Conservation (phyloP, 768 basidiomycete species). For the Suillus variegatus region DNA sequence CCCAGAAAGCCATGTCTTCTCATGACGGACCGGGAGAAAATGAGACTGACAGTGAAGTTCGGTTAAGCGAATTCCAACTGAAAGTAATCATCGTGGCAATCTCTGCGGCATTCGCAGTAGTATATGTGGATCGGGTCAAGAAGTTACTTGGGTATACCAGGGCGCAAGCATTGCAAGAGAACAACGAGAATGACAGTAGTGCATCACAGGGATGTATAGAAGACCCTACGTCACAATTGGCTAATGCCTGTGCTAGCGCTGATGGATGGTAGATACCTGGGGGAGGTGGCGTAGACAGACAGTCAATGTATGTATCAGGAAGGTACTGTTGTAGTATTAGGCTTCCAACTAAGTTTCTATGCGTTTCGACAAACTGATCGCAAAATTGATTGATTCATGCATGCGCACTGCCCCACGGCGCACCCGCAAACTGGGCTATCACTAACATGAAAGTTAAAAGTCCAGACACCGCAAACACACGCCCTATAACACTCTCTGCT, state of each 20-base stretch:
- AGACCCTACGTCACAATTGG: neutral
- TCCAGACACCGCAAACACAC: conserved; percentile 30
- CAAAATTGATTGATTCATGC: neutral
- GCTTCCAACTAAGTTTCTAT: neutral
- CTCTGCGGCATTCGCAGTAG: neutral
- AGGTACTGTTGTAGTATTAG: neutral
- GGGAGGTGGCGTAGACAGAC: neutral
- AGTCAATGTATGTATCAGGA: neutral
- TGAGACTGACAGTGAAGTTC: too few species aligned
- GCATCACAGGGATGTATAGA: neutral
- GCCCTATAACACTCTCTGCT: conserved; percentile 25
- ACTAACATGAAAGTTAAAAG: conserved; percentile 29
- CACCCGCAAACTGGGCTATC: conserved; percentile 15
- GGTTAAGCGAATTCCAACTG: too few species aligned
- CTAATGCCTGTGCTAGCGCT: neutral
- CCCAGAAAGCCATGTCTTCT: neutral
- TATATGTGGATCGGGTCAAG: neutral
- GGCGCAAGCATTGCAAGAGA: neutral
- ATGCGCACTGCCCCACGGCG: conserved; percentile 6
- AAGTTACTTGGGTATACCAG: neutral
- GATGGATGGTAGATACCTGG: neutral
- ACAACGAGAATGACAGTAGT: neutral
- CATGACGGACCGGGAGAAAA: neutral
- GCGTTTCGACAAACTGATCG: neutral
- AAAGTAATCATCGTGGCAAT: neutral